Percentiles rank a stretch among this genome's conserved stretches.
These are phyloP conservation scores for Fonsecaea multimorphosa DNA, from an alignment of 2,329 filamentous ascomycete species.

Conservation along the genomic window DNA sequence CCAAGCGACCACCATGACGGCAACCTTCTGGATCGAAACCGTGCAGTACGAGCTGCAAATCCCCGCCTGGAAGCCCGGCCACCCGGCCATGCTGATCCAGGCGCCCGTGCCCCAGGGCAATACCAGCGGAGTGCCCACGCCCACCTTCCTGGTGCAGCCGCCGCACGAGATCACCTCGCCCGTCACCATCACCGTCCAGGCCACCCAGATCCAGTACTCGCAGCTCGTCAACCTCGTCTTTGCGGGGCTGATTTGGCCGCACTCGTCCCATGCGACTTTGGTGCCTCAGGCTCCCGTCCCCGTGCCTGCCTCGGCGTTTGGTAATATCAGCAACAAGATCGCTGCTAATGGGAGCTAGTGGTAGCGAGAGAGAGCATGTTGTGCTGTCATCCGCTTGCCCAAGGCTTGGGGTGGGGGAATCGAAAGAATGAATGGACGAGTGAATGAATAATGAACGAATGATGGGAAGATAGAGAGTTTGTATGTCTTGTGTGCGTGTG, in stretches of 20 bases:
- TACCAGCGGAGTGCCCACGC: neutral
- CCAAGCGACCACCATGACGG: neutral
- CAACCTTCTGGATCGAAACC: constrained; percentile 6
- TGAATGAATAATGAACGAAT: too few relatives aligned
- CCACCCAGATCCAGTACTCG: constrained; percentile 10
- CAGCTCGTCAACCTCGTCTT: constrained; percentile 9
- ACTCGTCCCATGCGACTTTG: neutral
- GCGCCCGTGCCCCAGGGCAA: neutral
- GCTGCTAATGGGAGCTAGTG: too few relatives aligned
- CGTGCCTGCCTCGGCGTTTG: neutral
- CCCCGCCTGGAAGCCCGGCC: constrained; percentile 1
- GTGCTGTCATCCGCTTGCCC: too few relatives aligned
- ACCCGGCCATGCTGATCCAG: neutral
- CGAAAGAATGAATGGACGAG: too few relatives aligned
- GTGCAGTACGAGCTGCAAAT: neutral
- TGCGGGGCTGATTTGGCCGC: neutral
- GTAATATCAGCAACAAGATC: neutral
- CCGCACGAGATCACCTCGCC: neutral
- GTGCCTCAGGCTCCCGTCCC: neutral
- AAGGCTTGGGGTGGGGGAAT: too few relatives aligned
- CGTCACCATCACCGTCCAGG: neutral
- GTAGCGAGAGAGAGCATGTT: too few relatives aligned
- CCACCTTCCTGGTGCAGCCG: constrained; percentile 4
- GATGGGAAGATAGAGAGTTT: too few relatives aligned
- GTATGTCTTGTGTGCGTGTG: too few relatives aligned